Evolutionary conservation across 2,329 filamentous ascomycete species (phyloP).

Genomic region (Septoria linicola): DNA sequence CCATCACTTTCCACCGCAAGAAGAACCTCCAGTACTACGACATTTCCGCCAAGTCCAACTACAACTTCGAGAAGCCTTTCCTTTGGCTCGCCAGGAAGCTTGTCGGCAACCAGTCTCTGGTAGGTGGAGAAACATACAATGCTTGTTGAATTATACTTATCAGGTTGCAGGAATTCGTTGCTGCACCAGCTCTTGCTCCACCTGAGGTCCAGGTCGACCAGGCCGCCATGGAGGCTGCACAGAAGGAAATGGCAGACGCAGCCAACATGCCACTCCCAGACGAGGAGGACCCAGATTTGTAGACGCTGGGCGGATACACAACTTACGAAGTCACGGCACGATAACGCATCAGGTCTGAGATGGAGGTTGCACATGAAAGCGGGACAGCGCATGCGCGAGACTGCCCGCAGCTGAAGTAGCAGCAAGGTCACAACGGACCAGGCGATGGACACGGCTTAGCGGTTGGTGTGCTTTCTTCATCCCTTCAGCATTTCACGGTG

Average conservation of each 20-base stretch:
- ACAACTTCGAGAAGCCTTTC: constrained; percentile 99
- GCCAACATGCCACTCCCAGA: constrained; percentile 83
- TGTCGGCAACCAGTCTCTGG: constrained; percentile 84
- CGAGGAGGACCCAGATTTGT: constrained; percentile 77
- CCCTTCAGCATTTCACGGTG: constrained; percentile 24
- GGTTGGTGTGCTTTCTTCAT: constrained; percentile 31
- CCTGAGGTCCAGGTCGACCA: constrained; percentile 89
- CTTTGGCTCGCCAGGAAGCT: constrained; percentile 98
- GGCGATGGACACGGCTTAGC: constrained; percentile 30
- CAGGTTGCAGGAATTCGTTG: constrained; percentile 79
- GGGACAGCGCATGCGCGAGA: constrained; percentile 21
- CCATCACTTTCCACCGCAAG: constrained; percentile 99
- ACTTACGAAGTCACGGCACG: constrained; percentile 27
- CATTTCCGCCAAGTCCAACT: constrained; percentile 99
- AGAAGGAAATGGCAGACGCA: constrained; percentile 83
- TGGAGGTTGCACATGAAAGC: constrained; percentile 21
- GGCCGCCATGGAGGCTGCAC: constrained; percentile 75
- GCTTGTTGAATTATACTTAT: constrained; percentile 30
- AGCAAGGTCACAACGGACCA: constrained; percentile 29
- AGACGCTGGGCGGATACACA: constrained; percentile 33
- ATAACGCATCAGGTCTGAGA: constrained; percentile 17
- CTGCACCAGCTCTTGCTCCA: constrained; percentile 88
- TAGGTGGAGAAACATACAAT: constrained; percentile 48
- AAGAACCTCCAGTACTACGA: constrained; percentile 99
- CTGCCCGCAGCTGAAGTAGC: constrained; percentile 18